Evolutionary conservation across 192 early-diverging fungal genomes (phyloP), one percentile per base, ranked within the genome.

Genomic region (Coemansia sp.): DNA sequence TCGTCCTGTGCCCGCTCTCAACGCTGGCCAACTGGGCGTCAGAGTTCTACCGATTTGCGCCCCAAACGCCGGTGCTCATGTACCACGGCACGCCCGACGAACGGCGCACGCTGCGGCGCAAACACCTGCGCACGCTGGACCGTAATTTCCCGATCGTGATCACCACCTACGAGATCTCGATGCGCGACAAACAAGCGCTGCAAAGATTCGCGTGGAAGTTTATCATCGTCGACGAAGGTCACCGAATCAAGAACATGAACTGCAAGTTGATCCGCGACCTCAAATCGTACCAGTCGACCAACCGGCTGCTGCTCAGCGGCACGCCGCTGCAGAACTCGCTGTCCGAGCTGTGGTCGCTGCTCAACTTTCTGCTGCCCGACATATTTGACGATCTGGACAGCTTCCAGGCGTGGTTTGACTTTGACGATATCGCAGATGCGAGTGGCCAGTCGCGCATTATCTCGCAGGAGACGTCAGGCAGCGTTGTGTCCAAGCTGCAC

Each of bases 271-370:
- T 97, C 40, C 82, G 84, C 6, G 95, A 97, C 49, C 82, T 98
- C 26, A 97, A 95, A 62, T 72, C 76, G 1, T 93, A 93, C 79
- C 83, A 88, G 42, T 87, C 87, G 54, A 88, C 90, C n/a, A 96
- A 95, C 70, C 82, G 94, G 7, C 74, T 97, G 42, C 74, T 99
- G 5, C 78, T 98, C 42, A 94, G 93, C 3, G 96, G 96, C 47
- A 98, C 96, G 44, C 97, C 97, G 12, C 78, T 98, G 38, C 92
- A 92, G 68, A 98, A 98, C 78, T 94, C 94, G 67, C 69, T 98
- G 40, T 75, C 87, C 1, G 95, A 98, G 69, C 86, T 98, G 8
- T 98, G 96, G 96, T 91, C 92, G 63, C 75, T 98, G 57, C 84
- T 98, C 17, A 94, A 98, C 68, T 98, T 96, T 58, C 81, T 97